Evolutionary conservation across 192 early-diverging fungal genomes (phyloP), one percentile per base, ranked within the genome.

Genomic region (Borealophlyctis nickersoniae): DNA sequence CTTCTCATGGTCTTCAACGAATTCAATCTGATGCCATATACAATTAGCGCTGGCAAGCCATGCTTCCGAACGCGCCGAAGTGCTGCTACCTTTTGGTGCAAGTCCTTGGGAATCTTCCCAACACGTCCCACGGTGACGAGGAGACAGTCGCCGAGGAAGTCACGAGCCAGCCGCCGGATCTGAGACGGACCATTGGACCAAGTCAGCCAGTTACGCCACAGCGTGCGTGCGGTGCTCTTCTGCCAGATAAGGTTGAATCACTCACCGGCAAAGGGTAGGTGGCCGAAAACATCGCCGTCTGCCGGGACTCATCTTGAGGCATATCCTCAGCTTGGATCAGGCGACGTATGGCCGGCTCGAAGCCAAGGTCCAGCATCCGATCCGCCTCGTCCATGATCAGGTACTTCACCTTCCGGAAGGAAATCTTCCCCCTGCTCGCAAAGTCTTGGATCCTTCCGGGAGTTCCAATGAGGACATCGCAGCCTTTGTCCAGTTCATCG

Each of bases 361-460:
- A 96, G 16, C 92, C 94, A 86, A 93, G 90, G 66, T 96, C 94
- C 73, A 96, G 94, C 91, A 96, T 92, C 68, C 94, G 86, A 72
- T 95, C 93, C 2, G 93, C 93, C 75, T 95, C 93, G 72, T 95
- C 93, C 34, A 95, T 73, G 89, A 92, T 64, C n/a, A 73, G 62
- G 29, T 67, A 31, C 63, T 62, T 74, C 82, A 73, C 50, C n/a
- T 49, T 27, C 31, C 56, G 24, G 26, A 96, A 75, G 49, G 89
- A 91, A n/a, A 95, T 88, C 36, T 88, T 82, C 5, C 91, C 92
- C 33, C 89, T 86, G 73, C 87, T 87, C 52, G 95, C 68, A 39
- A 96, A 67, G 64, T 96, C 93, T 61, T 94, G 91, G 79, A 96
- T 75, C 48, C 91, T 85, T 11, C 94, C 94, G 22, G 94, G 94